Evolutionary conservation across 805 yeast genomes (phyloP), one percentile per base, ranked within the genome.

Genomic region (Zygosaccharomyces gambellarensis): DNA sequence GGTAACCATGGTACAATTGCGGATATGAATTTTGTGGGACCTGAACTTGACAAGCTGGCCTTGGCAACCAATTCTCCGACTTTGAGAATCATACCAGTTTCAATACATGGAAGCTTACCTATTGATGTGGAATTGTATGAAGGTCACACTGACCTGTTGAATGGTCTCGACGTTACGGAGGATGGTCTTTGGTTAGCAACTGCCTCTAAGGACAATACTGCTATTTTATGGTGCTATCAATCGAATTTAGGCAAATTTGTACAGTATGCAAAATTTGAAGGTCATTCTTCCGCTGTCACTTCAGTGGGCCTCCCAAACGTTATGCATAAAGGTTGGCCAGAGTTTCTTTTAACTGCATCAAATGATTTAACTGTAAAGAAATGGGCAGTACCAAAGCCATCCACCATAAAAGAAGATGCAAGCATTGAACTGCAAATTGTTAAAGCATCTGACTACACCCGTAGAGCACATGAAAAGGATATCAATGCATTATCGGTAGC

Each of bases 1-100:
- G 97, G 97, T 57, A 90, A 90, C 67, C 96, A 92, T 69, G 98
- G 97, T 49, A 92, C 94, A 23, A 83, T 94, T 59, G 96, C 97
- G 2, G 98, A 92, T 64, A 77, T 90, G 71, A 79, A 81, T 56
- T 85, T 82, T 61, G 84, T 83, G 29, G 94, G 94, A 0, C 87
- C 88, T 6, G 52, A 66, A 11, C 63, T 71, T 28, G 64, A 75
- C 41, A 69, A 75, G 32, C 65, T 92, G 40, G 98, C 95, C 4
- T 67, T 94, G 55, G 97, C 98, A 1, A 92, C 98, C 3, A 94
- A 94, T 67, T 87, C 98, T 0, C 95, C 97, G 10, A 82, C 92
- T 1, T 70, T 94, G 48, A 75, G 98, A 64, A 68, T 94, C 11
- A 77, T 90, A 30, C 83, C 84, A 55, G 46, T 45, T 42, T 23